Evolutionary conservation across 2,329 filamentous ascomycete genomes (phyloP).

Genomic region (Xylariaceae sp.): DNA sequence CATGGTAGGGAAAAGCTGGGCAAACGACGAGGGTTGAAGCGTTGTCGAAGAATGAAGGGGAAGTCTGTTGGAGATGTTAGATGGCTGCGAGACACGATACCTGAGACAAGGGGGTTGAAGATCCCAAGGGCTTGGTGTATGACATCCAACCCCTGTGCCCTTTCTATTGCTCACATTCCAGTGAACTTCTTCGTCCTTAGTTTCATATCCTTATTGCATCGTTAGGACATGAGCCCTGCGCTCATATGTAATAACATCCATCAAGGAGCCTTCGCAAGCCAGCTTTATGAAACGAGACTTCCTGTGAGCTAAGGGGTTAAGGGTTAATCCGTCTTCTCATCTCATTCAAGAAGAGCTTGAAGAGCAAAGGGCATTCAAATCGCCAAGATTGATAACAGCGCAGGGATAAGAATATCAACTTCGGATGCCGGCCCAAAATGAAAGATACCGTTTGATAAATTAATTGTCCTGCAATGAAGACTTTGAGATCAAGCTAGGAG

Average conservation of each 20-base stretch:
- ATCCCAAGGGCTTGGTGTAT: background rate
- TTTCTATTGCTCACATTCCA: conserved; percentile 6
- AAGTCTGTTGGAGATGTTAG: background rate
- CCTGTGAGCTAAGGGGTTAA: background rate
- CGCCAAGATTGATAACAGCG: background rate
- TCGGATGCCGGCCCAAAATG: background rate
- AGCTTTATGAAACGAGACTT: background rate
- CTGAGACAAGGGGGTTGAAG: conserved; percentile 10
- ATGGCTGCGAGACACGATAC: conserved; percentile 9
- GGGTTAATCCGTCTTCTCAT: too few species aligned
- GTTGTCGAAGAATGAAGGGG: conserved; percentile 24
- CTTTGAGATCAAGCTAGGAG: conserved; percentile 9
- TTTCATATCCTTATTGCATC: background rate
- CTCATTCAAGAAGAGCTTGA: background rate
- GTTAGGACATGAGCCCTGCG: too few species aligned
- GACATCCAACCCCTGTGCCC: background rate
- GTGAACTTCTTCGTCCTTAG: background rate
- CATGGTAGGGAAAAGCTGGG: background rate
- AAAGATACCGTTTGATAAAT: background rate
- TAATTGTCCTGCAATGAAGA: conserved; percentile 6
- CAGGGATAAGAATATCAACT: background rate
- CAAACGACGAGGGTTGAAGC: conserved; percentile 11
- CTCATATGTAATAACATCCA: background rate
- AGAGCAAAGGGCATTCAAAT: background rate
- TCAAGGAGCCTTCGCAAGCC: background rate